phyloP scores from a whole-genome alignment of 192 early-diverging fungal species.

The Jimgerdemannia lactiflua region DNA sequence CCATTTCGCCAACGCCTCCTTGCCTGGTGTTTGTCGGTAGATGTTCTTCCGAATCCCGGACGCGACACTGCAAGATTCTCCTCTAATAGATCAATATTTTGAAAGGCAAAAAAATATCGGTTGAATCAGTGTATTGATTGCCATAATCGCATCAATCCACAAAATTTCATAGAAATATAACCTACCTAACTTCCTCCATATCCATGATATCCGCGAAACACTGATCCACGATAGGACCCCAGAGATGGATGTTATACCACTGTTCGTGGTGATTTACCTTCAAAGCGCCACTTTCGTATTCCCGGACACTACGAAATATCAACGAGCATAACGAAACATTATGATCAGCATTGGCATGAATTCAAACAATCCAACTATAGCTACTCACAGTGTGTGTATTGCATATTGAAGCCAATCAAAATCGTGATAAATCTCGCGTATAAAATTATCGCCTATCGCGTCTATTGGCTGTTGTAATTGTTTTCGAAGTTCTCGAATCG shows the following conservation, averaged over 20 bases:
- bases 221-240: not conserved
- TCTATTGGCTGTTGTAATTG: constrained; percentile 3
- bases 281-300: not conserved
- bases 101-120: not conserved
- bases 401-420: constrained; percentile 8
- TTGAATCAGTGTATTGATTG: not conserved
- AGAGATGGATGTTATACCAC: not conserved
- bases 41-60: constrained; percentile 3
- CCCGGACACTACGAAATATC: not conserved
- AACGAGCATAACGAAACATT: not conserved
- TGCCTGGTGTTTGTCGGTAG: not conserved
- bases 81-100: not conserved
- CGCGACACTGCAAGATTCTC: not conserved
- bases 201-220: too few relatives aligned
- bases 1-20: too few relatives aligned
- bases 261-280: not conserved
- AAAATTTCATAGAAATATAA: too few relatives aligned
- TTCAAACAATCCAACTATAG: not conserved
- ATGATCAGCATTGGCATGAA: not conserved
- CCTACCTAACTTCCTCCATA: too few relatives aligned
- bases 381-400: constrained; percentile 10
- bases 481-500: not conserved
- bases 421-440: constrained; percentile 6
- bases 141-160: too few relatives aligned
- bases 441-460: constrained; percentile 1